phyloP scores from a whole-genome alignment of 352 stramenopile species.

The Pythium insidiosum region DNA sequence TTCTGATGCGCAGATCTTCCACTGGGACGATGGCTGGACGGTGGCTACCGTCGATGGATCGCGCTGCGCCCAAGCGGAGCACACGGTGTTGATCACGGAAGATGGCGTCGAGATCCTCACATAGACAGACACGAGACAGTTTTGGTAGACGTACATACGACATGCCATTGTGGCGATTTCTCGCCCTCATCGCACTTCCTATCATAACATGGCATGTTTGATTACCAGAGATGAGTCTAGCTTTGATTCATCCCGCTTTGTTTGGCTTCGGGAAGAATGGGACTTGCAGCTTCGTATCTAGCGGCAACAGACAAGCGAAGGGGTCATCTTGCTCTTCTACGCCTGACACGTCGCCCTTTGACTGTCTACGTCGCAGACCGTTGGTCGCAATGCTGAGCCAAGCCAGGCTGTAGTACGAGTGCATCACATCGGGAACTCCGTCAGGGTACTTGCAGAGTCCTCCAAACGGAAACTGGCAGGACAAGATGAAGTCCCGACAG shows the following conservation, averaged over 20 bases:
- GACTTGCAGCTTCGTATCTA: slow-evolving; percentile 77
- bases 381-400: slow-evolving; percentile 83
- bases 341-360: slow-evolving; percentile 1
- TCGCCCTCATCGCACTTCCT: too few relatives aligned
- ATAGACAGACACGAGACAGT: too few relatives aligned
- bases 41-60: slow-evolving; percentile 91
- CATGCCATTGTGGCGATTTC: too few relatives aligned
- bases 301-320: slow-evolving; percentile 25
- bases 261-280: slow-evolving; percentile 47
- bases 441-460: slow-evolving; percentile 81
- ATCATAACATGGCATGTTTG: too few relatives aligned
- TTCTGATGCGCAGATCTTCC: slow-evolving; percentile 39
- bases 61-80: slow-evolving; percentile 95
- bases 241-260: slow-evolving; percentile 5
- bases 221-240: too few relatives aligned
- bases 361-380: slow-evolving; percentile 5
- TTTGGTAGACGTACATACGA: too few relatives aligned
- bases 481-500: slow-evolving; percentile 72
- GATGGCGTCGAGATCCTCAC: slow-evolving; percentile 94
- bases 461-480: slow-evolving; percentile 79
- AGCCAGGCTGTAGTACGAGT: slow-evolving; percentile 87
- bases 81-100: slow-evolving; percentile 96
- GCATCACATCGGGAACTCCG: slow-evolving; percentile 82
- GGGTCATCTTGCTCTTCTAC: slow-evolving; percentile 3
- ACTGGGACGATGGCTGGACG: slow-evolving; percentile 97